These are phyloP conservation scores for Aspergillus neotritici DNA, from an alignment of 2,329 filamentous ascomycete species.

Conservation along the genomic window DNA sequence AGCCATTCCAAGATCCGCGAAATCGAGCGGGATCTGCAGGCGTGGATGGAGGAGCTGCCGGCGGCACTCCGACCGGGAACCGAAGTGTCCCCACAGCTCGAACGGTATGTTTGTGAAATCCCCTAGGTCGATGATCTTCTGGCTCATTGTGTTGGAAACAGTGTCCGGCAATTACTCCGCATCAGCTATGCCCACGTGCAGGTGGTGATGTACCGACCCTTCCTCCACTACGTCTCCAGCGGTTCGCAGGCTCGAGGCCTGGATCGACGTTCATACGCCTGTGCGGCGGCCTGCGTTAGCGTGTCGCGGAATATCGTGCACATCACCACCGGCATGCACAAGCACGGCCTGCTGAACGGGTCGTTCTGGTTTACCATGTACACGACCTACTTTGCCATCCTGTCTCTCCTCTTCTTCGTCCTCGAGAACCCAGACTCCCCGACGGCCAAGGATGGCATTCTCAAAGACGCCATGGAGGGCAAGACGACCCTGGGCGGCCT, in stretches of 20 bases:
- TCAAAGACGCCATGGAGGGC: constrained; percentile 79
- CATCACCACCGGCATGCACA: constrained; percentile 61
- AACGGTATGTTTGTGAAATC: constrained; percentile 56
- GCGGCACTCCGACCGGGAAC: constrained; percentile 71
- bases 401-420: constrained; percentile 59
- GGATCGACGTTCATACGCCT: constrained; percentile 60
- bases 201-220: constrained; percentile 60
- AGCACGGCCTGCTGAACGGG: constrained; percentile 54
- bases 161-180: constrained; percentile 56
- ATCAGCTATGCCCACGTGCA: constrained; percentile 61
- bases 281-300: constrained; percentile 60
- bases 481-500: constrained; percentile 75
- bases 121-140: background rate
- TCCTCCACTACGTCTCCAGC: constrained; percentile 58
- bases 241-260: constrained; percentile 46
- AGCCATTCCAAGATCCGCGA: constrained; percentile 60
- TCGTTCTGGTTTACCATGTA: constrained; percentile 66
- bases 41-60: constrained; percentile 64
- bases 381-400: constrained; percentile 61
- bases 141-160: constrained; percentile 19
- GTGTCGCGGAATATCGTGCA: constrained; percentile 63
- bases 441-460: constrained; percentile 62
- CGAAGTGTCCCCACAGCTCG: constrained; percentile 67
- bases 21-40: constrained; percentile 58
- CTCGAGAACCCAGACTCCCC: constrained; percentile 59